Evolutionary conservation across 371 early-diverging fungal genomes (phyloP).

Genomic region (Mortierella sp.): DNA sequence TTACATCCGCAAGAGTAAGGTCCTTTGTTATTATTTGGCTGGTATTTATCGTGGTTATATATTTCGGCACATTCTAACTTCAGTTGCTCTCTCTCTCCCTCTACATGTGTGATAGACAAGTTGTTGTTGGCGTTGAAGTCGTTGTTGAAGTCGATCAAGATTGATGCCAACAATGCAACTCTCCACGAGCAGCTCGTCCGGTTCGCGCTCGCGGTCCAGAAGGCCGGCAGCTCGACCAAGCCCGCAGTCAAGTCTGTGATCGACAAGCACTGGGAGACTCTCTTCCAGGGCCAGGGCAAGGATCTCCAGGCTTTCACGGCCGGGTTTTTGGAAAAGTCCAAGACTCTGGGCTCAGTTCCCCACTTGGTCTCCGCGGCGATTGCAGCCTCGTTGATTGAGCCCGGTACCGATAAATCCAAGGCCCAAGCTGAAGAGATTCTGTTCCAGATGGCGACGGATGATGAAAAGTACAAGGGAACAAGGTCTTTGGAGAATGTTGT

Average conservation of each 20-base stretch:
- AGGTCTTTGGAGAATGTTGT: constrained; percentile 33
- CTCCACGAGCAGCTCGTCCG: constrained; percentile 68
- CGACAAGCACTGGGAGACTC: constrained; percentile 50
- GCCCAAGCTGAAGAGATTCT: constrained; percentile 55
- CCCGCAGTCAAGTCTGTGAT: constrained; percentile 37
- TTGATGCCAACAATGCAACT: constrained; percentile 65
- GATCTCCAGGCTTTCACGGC: constrained; percentile 29
- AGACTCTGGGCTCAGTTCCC: constrained; percentile 55
- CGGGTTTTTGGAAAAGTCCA: constrained; percentile 37
- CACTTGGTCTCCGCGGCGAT: constrained; percentile 62
- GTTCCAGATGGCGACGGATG: constrained; percentile 33
- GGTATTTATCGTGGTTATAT: neutral
- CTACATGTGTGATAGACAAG: constrained; percentile 64
- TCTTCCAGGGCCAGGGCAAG: constrained; percentile 29
- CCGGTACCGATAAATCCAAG: constrained; percentile 30
- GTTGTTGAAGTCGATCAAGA: constrained; percentile 68
- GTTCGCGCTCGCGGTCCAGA: constrained; percentile 65
- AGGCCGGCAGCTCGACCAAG: constrained; percentile 26
- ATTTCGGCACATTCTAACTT: neutral
- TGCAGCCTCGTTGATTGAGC: constrained; percentile 44
- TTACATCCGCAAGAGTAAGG: constrained; percentile 79
- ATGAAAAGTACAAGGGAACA: constrained; percentile 27
- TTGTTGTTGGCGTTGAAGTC: constrained; percentile 79
- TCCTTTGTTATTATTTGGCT: neutral
- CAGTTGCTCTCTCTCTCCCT: neutral